Percentiles rank a stretch among this genome's conserved stretches.
Evolutionary conservation across 768 basidiomycete genomes (phyloP).

Genomic region (Mycena floridula): DNA sequence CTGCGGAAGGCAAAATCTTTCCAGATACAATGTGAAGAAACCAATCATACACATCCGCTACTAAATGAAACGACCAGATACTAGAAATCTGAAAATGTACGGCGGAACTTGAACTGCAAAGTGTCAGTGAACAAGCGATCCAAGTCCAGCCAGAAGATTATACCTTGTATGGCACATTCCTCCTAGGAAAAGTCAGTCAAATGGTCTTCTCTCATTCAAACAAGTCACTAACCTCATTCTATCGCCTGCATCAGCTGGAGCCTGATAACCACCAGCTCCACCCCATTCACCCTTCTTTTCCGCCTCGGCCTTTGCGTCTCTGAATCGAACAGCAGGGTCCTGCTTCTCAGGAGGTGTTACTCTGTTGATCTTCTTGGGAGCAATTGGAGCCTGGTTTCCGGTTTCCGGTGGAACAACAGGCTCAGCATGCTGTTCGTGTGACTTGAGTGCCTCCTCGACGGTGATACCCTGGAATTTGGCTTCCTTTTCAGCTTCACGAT

Average conservation of each 20-base stretch:
- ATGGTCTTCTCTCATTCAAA: too few species aligned
- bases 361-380: slow-evolving; percentile 40
- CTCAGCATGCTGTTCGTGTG: slow-evolving; percentile 33
- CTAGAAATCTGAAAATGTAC: slow-evolving; percentile 84
- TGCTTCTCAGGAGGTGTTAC: slow-evolving; percentile 60
- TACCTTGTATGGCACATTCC: slow-evolving; percentile 89
- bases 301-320: slow-evolving; percentile 46
- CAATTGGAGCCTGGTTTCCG: slow-evolving; percentile 10
- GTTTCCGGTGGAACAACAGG: slow-evolving; percentile 9
- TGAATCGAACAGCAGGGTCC: slow-evolving; percentile 60
- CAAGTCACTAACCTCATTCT: slow-evolving; percentile 71
- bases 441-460: slow-evolving; percentile 59
- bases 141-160: slow-evolving; percentile 11
- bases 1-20: too few species aligned
- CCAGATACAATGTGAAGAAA: too few species aligned
- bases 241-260: slow-evolving; percentile 68
- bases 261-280: slow-evolving; percentile 63
- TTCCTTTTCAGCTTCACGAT: slow-evolving; percentile 75
- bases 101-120: slow-evolving; percentile 84
- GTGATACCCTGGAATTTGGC: slow-evolving; percentile 79
- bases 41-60: too few species aligned
- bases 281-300: slow-evolving; percentile 65
- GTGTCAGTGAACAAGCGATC: slow-evolving; percentile 46
- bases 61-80: neutral
- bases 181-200: too few species aligned